Evolutionary conservation across 192 early-diverging fungal species (phyloP).

Genomic region (Tieghemiomyces parasiticus): DNA sequence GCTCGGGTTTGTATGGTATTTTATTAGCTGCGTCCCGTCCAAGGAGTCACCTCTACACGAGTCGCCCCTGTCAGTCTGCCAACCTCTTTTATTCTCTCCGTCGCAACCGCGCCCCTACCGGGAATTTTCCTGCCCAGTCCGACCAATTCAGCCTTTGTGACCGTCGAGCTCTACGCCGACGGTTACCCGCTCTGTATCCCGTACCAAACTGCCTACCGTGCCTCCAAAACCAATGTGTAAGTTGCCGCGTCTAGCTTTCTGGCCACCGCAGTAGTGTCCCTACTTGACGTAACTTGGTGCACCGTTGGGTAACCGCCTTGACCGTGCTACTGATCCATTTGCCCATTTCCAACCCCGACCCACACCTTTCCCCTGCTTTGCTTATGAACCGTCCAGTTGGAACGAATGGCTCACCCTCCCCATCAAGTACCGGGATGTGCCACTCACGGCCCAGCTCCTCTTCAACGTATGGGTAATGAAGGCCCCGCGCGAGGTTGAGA

Average conservation of each 20-base stretch:
- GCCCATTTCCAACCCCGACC: too few relatives aligned
- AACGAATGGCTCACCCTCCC: conserved; percentile 90
- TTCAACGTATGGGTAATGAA: conserved; percentile 71
- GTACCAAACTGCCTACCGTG: conserved; percentile 11
- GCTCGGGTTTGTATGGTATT: too few relatives aligned
- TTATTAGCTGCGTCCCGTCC: too few relatives aligned
- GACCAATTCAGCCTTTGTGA: background rate
- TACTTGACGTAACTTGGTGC: too few relatives aligned
- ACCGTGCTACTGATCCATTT: too few relatives aligned
- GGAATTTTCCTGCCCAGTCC: background rate
- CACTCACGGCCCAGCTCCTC: conserved; percentile 45
- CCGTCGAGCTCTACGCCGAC: conserved; percentile 7
- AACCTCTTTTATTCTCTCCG: background rate
- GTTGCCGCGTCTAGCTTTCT: too few relatives aligned
- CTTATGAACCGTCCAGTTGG: conserved; percentile 65
- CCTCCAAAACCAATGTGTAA: background rate
- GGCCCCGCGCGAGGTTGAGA: conserved; percentile 53
- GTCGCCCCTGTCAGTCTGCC: too few relatives aligned
- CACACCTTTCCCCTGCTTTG: too few relatives aligned
- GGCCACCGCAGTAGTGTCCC: too few relatives aligned
- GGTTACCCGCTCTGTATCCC: conserved; percentile 9
- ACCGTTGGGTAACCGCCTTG: too few relatives aligned
- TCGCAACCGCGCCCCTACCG: background rate
- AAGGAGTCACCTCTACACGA: too few relatives aligned
- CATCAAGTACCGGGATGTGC: conserved; percentile 72